Evolutionary conservation across 768 basidiomycete species (phyloP).

Genomic region (Sporobolomyces roseus): DNA sequence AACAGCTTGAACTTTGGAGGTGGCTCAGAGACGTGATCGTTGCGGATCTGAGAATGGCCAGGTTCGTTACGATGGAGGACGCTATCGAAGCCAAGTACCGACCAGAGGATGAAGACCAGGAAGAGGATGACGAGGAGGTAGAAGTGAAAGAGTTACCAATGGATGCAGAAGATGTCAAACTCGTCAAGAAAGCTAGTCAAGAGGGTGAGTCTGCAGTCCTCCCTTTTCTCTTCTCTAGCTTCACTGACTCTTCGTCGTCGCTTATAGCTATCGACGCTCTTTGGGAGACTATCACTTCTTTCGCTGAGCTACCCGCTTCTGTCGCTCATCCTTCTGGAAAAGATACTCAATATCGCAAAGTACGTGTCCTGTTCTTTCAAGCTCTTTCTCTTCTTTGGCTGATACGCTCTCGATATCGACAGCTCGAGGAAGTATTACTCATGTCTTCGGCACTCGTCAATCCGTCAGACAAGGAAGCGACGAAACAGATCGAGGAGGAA

Average conservation of each 20-base stretch:
- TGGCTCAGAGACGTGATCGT: not conserved
- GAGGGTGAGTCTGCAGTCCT: slow-evolving; percentile 11
- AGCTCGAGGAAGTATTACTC: slow-evolving; percentile 36
- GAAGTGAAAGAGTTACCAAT: slow-evolving; percentile 32
- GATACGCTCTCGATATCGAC: not conserved
- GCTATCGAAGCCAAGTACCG: slow-evolving; percentile 34
- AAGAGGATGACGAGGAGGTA: slow-evolving; percentile 7
- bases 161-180: slow-evolving; percentile 25
- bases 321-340: slow-evolving; percentile 6
- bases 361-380: not conserved
- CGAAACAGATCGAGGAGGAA: slow-evolving; percentile 14
- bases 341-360: slow-evolving; percentile 34
- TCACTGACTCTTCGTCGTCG: not conserved
- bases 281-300: not conserved
- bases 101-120: slow-evolving; percentile 15
- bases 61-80: slow-evolving; percentile 29
- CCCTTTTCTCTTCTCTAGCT: not conserved
- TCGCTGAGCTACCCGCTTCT: not conserved
- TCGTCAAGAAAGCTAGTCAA: slow-evolving; percentile 21
- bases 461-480: slow-evolving; percentile 16
- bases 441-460: slow-evolving; percentile 38
- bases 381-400: not conserved
- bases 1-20: not conserved
- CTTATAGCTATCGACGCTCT: slow-evolving; percentile 9
- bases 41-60: slow-evolving; percentile 7